Conservation (phyloP, 352 stramenopile species). For the Stephanocyclus meneghinianus region DNA sequence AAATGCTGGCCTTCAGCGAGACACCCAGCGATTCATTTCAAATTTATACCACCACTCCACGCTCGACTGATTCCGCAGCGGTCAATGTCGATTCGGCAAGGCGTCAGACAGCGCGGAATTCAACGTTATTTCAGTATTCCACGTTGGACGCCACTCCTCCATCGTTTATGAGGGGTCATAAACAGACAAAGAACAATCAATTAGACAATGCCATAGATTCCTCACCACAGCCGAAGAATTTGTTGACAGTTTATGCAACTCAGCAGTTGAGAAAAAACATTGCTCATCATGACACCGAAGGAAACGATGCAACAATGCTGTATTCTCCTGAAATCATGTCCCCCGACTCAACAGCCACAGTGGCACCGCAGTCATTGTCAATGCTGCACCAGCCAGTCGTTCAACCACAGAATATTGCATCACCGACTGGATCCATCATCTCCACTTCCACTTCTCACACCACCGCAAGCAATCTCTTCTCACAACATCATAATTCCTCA, state of each 20-base stretch:
- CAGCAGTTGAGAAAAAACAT: not conserved
- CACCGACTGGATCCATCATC: slow-evolving; percentile 12
- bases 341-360: slow-evolving; percentile 3
- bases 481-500: not conserved
- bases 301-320: not conserved
- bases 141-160: slow-evolving; percentile 9
- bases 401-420: not conserved
- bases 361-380: not conserved
- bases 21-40: not conserved
- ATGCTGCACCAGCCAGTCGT: not conserved
- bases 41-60: not conserved
- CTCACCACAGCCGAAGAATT: slow-evolving; percentile 1
- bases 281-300: not conserved
- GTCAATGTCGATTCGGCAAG: not conserved
- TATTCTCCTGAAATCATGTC: not conserved
- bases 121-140: slow-evolving; percentile 1
- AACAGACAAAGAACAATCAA: not conserved
- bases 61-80: not conserved
- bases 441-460: slow-evolving; percentile 14
- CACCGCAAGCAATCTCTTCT: not conserved
- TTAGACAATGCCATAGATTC: not conserved
- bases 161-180: not conserved
- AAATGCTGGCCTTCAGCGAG: slow-evolving; percentile 11
- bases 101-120: not conserved
- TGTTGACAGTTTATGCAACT: not conserved